Evolutionary conservation across 176 grass and related monocot genomes (phyloP).

Genomic region (Aegilops tauschii): DNA sequence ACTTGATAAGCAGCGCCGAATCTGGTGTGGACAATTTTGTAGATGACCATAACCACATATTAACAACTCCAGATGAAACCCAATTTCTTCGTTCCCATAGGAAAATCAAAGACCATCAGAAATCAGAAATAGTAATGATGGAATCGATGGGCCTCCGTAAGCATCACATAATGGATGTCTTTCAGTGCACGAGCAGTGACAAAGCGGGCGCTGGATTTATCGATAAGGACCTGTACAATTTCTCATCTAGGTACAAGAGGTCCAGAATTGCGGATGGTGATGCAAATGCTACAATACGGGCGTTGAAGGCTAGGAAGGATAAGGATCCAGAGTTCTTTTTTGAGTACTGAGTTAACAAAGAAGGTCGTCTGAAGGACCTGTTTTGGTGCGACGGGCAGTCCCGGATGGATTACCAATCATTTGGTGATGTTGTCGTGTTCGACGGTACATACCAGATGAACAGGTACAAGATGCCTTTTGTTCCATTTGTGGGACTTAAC

Average conservation of each 20-base stretch:
- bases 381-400: constrained; percentile 1
- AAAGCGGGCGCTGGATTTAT: background rate
- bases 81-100: background rate
- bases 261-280: background rate
- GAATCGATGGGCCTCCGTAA: background rate
- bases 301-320: background rate
- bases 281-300: background rate
- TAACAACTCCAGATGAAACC: no score
- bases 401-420: background rate
- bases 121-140: background rate
- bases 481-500: background rate
- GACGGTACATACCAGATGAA: background rate
- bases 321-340: background rate
- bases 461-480: constrained; percentile 9
- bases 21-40: no score
- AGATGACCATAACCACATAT: no score
- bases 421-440: background rate
- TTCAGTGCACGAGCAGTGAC: background rate
- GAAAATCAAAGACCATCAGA: background rate
- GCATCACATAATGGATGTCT: background rate
- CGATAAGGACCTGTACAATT: background rate
- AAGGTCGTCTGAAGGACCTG: background rate
- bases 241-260: background rate
- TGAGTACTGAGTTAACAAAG: background rate
- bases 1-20: no score